A percentile compares a stretch with the other conserved stretches of the same genome.
phyloP scores from a whole-genome alignment of 2,329 filamentous ascomycete genomes.

The Botryotinia narcissicola region DNA sequence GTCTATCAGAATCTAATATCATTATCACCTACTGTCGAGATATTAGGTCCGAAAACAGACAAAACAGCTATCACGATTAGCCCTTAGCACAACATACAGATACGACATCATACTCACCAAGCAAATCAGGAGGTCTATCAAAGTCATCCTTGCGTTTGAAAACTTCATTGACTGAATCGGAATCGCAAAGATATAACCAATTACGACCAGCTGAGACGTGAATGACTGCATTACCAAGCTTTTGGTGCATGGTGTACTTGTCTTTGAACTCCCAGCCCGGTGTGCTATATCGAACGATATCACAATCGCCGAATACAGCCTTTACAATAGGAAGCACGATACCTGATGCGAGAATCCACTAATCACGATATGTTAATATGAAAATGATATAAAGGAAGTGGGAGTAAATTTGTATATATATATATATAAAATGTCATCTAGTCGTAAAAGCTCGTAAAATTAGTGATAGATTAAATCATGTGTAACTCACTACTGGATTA shows the following conservation, averaged over 20 bases:
- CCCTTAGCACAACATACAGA: no score
- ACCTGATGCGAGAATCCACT: conserved; percentile 13
- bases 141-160: conserved; percentile 14
- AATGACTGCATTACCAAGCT: conserved; percentile 10
- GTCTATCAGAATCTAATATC: neutral
- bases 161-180: conserved; percentile 1
- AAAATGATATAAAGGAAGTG: neutral
- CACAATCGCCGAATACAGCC: conserved; percentile 5
- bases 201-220: conserved; percentile 10
- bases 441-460: neutral
- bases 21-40: neutral
- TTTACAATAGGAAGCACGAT: neutral
- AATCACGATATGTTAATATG: neutral
- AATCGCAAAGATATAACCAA: conserved; percentile 12
- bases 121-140: conserved; percentile 11
- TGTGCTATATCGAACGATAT: neutral
- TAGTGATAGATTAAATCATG: neutral
- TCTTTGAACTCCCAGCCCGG: conserved; percentile 15
- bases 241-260: conserved; percentile 3
- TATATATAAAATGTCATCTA: neutral
- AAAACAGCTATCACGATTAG: neutral
- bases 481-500: conserved; percentile 7
- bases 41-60: conserved; percentile 4
- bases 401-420: neutral
- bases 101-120: neutral